phyloP scores from a whole-genome alignment of 768 basidiomycete genomes.

The Boletales sp. region DNA sequence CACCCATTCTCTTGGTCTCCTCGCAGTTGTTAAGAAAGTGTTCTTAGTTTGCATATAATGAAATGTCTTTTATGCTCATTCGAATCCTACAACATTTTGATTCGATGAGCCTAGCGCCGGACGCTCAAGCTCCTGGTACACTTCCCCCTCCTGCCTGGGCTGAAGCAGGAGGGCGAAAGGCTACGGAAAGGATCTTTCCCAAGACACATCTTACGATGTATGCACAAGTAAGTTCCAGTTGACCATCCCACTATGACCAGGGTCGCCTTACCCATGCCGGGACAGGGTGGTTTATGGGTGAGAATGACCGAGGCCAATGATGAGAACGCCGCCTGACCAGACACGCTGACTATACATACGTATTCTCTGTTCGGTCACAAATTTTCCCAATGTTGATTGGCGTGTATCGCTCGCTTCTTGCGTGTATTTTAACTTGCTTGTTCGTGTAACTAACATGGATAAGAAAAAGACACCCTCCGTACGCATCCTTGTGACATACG shows the following conservation, averaged over 20 bases:
- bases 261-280: not conserved
- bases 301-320: constrained; percentile 29
- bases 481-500: no score
- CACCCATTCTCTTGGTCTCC: not conserved
- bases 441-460: no score
- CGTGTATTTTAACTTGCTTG: no score
- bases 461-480: no score
- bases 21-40: not conserved
- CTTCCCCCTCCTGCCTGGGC: constrained; percentile 49
- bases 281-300: constrained; percentile 55
- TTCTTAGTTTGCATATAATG: constrained; percentile 52
- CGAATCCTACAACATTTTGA: constrained; percentile 60
- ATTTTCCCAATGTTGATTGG: no score
- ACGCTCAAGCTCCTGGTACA: constrained; percentile 43
- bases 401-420: no score
- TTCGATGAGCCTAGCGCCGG: constrained; percentile 43
- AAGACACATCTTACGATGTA: constrained; percentile 58
- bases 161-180: constrained; percentile 42
- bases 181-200: constrained; percentile 47
- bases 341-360: no score
- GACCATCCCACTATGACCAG: not conserved
- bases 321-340: no score
- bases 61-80: constrained; percentile 60
- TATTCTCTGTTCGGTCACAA: no score
- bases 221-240: constrained; percentile 31